Percentiles rank a stretch among this genome's conserved stretches.
Conservation (phyloP, 176 grass and related monocot genomes). For the Avena insularis region DNA sequence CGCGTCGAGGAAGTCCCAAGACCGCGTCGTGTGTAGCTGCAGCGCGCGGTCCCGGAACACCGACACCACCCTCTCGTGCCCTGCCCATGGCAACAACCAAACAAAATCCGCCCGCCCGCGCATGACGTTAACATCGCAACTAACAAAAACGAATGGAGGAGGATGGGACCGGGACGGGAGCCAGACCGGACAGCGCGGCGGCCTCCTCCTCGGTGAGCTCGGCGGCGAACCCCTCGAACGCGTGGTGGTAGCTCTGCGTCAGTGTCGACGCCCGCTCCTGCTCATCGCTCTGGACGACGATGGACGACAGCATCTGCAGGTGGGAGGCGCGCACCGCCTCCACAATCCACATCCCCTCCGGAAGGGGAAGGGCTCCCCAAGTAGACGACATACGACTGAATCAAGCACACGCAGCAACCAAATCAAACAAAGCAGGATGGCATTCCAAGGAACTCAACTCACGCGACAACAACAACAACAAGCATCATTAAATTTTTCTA, state of each 20-base stretch:
- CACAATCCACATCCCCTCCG: constrained; percentile 39
- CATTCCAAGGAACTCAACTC: not conserved
- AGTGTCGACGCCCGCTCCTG: constrained; percentile 58
- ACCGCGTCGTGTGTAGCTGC: constrained; percentile 92
- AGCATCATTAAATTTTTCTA: not conserved
- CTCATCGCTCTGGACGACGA: constrained; percentile 60
- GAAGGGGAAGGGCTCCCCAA: constrained; percentile 57
- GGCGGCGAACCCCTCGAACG: constrained; percentile 83
- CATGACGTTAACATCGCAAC: not conserved
- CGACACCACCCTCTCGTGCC: constrained; percentile 73
- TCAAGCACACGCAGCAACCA: not conserved
- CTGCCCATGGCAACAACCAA: constrained; percentile 35
- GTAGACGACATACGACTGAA: constrained; percentile 94
- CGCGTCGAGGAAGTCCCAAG: constrained; percentile 86
- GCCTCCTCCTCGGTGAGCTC: constrained; percentile 85
- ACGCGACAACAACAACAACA: not conserved
- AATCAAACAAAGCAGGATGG: not conserved
- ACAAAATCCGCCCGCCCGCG: not conserved
- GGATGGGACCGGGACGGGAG: not conserved
- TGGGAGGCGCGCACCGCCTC: constrained; percentile 60
- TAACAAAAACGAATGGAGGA: not conserved
- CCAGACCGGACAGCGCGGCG: constrained; percentile 68
- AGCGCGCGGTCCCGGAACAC: constrained; percentile 81
- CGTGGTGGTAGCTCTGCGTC: constrained; percentile 91
- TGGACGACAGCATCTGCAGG: constrained; percentile 82